Evolutionary conservation across 2,329 filamentous ascomycete species (phyloP), one percentile per base, ranked within the genome.

Genomic region (Botrytis pseudocinerea): DNA sequence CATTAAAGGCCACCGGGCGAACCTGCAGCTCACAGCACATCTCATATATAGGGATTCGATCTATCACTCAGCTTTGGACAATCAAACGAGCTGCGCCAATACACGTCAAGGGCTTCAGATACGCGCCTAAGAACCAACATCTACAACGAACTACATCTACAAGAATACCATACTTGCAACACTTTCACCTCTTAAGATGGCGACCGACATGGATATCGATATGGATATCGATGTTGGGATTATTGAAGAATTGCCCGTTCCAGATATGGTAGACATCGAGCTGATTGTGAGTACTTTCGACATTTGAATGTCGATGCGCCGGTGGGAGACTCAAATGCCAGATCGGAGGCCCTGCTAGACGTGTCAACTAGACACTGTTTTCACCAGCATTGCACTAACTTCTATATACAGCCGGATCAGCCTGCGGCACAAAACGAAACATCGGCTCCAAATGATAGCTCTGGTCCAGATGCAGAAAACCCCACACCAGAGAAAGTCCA

Each of bases 201-300:
- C 78, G 54, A 76, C 76, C 64, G 81, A 84, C 73, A 90, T 93
- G 90, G 91, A 94, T 82, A 90, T 93, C 72, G 91, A 93, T 76
- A 92, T 93, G 90, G 91, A 90, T 78, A 85, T 93, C 87, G 91
- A 90, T 78, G 85, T 93, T 46, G 86, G 85, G 51, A 82, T 85
- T 5, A 85, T 87, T 48, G 85, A 82, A 20, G 77, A 79, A 64
- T 73, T 63, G 60, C n/a, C 61, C 42, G 16, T 65, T 40, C 32
- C 62, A 46, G 42, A 72, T 32, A 70, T 74, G 70, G 71, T 57
- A 44, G 42, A 71, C 38, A 70, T 74, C 68, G 71, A 57, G 10
- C 42, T 74, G 12, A 60, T 73, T 62, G 62, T 69, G 40, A 69
- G 59, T 25, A 44, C 32, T 73, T 42, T 65, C 42, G 18, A 25